Evolutionary conservation across 108 stramenopile species (phyloP).

Genomic region (Hondaea fermentalgiana): DNA sequence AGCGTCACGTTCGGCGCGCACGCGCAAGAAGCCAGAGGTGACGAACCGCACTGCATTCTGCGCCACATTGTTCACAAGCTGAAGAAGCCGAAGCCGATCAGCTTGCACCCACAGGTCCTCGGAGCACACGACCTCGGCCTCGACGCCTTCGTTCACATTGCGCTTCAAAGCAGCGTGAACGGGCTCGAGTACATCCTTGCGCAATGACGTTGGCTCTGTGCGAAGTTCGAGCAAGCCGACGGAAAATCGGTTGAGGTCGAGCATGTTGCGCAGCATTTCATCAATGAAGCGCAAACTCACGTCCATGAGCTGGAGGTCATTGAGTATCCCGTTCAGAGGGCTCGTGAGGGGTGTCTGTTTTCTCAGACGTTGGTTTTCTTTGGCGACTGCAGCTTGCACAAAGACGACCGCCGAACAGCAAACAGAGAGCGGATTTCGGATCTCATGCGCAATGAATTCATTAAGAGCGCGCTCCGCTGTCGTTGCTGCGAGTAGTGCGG

Average conservation of each 20-base stretch:
- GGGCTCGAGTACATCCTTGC: neutral
- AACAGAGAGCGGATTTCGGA: neutral
- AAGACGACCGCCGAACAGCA: neutral
- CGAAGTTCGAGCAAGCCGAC: neutral
- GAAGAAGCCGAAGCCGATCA: neutral
- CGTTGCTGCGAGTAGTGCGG: neutral
- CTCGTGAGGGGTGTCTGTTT: neutral
- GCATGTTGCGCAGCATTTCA: neutral
- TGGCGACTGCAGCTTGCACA: neutral
- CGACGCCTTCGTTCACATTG: neutral
- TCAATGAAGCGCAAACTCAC: neutral
- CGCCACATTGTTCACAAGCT: neutral
- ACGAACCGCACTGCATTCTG: neutral
- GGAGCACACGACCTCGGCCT: neutral
- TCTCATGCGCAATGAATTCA: neutral
- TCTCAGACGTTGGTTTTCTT: neutral
- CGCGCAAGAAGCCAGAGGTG: neutral
- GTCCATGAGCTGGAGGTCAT: neutral
- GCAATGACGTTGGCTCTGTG: neutral
- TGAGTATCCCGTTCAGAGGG: neutral
- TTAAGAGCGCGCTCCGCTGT: neutral
- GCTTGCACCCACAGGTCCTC: neutral
- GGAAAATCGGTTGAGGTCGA: neutral
- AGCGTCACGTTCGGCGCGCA: neutral
- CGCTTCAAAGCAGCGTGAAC: neutral